Conservation (phyloP, 257 asterid species). For the Ilex aquifolium region DNA sequence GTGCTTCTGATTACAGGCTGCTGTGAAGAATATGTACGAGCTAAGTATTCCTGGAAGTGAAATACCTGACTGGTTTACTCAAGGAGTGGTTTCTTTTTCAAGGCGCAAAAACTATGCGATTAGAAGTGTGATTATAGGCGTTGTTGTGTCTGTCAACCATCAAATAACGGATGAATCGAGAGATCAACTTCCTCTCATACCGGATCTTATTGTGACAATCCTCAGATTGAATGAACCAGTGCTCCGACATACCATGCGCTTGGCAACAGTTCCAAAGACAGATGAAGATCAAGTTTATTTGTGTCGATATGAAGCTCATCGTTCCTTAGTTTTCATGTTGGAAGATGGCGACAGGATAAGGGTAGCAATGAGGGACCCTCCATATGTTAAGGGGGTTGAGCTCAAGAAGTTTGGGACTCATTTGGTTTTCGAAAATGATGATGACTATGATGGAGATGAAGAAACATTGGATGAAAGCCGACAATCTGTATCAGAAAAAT, state of each 20-base stretch:
- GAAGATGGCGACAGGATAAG: constrained; percentile 20
- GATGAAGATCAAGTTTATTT: constrained; percentile 30
- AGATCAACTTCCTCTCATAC: constrained; percentile 14
- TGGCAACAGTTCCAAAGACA: constrained; percentile 20
- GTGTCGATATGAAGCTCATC: constrained; percentile 15
- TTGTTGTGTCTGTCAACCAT: constrained; percentile 22
- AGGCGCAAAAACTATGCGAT: constrained; percentile 14
- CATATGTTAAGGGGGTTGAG: constrained; percentile 16
- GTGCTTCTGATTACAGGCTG: constrained; percentile 20
- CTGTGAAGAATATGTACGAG: constrained; percentile 15
- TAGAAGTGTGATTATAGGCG: constrained; percentile 20
- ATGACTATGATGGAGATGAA: constrained; percentile 25
- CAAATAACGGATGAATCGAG: constrained; percentile 15
- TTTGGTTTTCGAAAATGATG: constrained; percentile 28
- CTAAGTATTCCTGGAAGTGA: constrained; percentile 25
- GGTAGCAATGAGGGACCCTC: constrained; percentile 11
- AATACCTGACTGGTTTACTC: constrained; percentile 28
- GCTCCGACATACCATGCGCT: background rate
- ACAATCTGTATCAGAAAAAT: constrained; percentile 19
- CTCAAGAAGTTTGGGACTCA: constrained; percentile 24
- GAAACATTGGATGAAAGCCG: constrained; percentile 15
- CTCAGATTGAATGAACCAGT: constrained; percentile 15
- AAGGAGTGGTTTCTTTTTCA: constrained; percentile 14
- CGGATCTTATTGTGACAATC: constrained; percentile 19
- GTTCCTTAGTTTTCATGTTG: constrained; percentile 13